Evolutionary conservation across 192 early-diverging fungal genomes (phyloP).

Genomic region (Rhizoclosmatium sp.): DNA sequence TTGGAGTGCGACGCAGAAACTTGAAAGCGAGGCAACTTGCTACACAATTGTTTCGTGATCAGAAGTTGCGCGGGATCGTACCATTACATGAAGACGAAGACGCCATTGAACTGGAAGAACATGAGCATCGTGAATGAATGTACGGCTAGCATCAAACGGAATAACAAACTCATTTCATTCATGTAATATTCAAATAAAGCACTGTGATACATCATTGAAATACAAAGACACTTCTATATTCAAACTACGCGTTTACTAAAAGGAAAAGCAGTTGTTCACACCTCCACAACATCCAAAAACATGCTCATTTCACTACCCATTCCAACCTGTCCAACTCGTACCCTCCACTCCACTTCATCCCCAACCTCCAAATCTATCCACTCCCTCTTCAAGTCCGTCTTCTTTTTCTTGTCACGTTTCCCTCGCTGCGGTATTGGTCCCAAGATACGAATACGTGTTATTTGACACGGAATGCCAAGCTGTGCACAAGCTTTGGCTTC

Average conservation of each 20-base stretch:
- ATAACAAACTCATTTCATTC: no score
- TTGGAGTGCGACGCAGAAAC: constrained; percentile 1
- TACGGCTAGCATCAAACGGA: no score
- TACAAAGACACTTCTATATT: no score
- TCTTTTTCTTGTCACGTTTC: not conserved
- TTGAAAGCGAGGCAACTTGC: not conserved
- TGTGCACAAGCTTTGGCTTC: not conserved
- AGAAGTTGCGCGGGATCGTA: not conserved
- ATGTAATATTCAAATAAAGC: no score
- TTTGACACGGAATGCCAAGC: not conserved
- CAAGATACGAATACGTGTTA: not conserved
- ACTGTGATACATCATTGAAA: no score
- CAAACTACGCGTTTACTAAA: not conserved
- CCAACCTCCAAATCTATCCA: not conserved
- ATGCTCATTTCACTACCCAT: constrained; percentile 3
- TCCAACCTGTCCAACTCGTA: constrained; percentile 20
- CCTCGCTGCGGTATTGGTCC: not conserved
- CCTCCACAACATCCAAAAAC: constrained; percentile 14
- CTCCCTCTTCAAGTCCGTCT: not conserved
- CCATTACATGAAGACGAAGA: not conserved
- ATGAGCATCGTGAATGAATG: no score
- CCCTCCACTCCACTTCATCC: constrained; percentile 28
- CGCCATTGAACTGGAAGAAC: not conserved
- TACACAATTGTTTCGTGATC: not conserved
- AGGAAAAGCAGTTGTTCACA: not conserved